Base-by-base conservation (phyloP, 2,329 filamentous ascomycete genomes). In the Exutisphaerella laricina region DNA sequence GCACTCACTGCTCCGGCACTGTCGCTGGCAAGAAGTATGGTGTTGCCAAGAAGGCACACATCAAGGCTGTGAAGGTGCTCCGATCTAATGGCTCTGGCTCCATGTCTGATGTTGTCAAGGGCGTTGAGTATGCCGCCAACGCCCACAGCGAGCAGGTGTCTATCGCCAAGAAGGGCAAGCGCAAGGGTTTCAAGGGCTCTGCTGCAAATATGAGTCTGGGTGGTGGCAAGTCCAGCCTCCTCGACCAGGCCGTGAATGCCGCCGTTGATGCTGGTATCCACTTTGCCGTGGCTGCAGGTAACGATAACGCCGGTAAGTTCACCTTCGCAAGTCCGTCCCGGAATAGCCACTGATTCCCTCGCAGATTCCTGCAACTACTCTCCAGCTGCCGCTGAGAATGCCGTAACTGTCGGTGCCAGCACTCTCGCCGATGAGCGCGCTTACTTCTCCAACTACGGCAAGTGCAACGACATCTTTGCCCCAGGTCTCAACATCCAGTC, bases 381-480 rank as follows among this genome's bases (percentile, higher is more conserved):
- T 29, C 92, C 92, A 48, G 94, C 92, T 61, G 86, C 90, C 53
- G 88, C 94, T 58, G 76, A 80, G 60, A 88, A 94, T 63, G 89
- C 92, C 56, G 80, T 98, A 66, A 98, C 92, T 46, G 92, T 98
- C 53, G 94, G 90, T 70, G 92, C 92, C 56, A 94, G 88, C 33
- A 92, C 87, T 58, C 80, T 98, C 48, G 80, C 84, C 62, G 92
- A 98, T 66, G 87, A 88, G 77, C 90, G 92, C 71, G 92, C 92
- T 55, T 98, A 97, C 80, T 98, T 98, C 82, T 98, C 94, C 80
- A 98, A 98, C 85, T 97, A 83, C 70, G 92, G 92, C 69, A 92
- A 90, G 78, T 98, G 92, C 80, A 95, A 90, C 67, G 92, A 98
- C 71, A 95, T 98, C 77, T 98, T 98, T 63, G 92, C 89, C 52